Conservation (phyloP, 495 filamentous ascomycete species). For the Xeromyces bisporus region DNA sequence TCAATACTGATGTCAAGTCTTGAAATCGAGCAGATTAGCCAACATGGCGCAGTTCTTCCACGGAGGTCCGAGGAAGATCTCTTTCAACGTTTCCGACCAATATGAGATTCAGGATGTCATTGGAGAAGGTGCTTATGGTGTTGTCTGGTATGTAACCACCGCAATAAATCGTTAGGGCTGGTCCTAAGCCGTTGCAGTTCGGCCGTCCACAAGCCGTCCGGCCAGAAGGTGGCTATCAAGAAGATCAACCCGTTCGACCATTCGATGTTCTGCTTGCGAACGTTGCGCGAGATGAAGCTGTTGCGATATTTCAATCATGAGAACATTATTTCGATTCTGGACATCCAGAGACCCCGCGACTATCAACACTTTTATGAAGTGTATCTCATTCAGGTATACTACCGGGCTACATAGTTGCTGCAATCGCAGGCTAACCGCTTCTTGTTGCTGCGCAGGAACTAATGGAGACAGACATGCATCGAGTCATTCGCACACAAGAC, state of each 20-base stretch:
- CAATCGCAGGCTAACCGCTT: no score
- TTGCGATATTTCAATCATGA: slow-evolving; percentile 99
- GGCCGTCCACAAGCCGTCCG: slow-evolving; percentile 93
- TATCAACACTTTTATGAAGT: slow-evolving; percentile 96
- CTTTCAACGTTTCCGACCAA: slow-evolving; percentile 98
- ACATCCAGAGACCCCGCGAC: slow-evolving; percentile 94
- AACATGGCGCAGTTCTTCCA: slow-evolving; percentile 33
- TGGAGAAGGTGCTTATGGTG: slow-evolving; percentile 95
- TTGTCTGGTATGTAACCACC: slow-evolving; percentile 65
- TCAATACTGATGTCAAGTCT: no score
- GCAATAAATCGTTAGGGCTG: not conserved
- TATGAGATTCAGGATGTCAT: slow-evolving; percentile 99
- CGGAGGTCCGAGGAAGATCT: slow-evolving; percentile 79
- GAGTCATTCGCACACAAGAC: slow-evolving; percentile 96
- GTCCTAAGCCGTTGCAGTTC: slow-evolving; percentile 43
- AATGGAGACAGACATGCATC: slow-evolving; percentile 99
- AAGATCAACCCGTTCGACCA: slow-evolving; percentile 99
- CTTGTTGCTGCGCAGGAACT: slow-evolving; percentile 55
- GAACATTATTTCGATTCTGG: slow-evolving; percentile 98
- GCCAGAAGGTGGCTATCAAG: slow-evolving; percentile 99
- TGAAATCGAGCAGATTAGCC: slow-evolving; percentile 4
- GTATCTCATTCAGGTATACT: slow-evolving; percentile 84
- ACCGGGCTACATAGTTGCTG: no score
- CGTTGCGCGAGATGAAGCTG: slow-evolving; percentile 97
- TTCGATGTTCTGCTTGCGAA: slow-evolving; percentile 97